phyloP scores from a whole-genome alignment of 2,329 filamentous ascomycete species.

The Exserohilum rostratum region DNA sequence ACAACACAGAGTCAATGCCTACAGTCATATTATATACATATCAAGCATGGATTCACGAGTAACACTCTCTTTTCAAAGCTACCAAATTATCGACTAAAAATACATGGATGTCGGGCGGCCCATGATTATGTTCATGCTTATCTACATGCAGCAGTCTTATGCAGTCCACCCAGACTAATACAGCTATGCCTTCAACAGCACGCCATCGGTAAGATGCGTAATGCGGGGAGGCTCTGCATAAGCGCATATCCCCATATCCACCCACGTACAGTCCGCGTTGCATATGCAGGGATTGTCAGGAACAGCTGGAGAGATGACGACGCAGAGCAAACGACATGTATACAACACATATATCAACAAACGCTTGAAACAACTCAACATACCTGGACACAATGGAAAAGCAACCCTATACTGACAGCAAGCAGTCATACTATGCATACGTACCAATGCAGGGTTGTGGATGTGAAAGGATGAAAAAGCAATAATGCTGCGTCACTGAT shows the following conservation, averaged over 20 bases:
- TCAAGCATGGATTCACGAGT: too few relatives aligned
- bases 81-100: too few relatives aligned
- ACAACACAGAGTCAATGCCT: too few relatives aligned
- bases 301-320: background rate
- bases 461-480: too few relatives aligned
- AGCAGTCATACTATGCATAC: too few relatives aligned
- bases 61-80: too few relatives aligned
- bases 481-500: too few relatives aligned
- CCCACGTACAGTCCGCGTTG: background rate
- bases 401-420: too few relatives aligned
- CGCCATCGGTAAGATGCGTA: background rate
- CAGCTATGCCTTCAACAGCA: background rate
- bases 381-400: too few relatives aligned
- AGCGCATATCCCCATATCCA: background rate
- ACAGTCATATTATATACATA: too few relatives aligned
- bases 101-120: background rate
- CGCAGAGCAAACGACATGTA: background rate
- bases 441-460: too few relatives aligned
- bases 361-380: too few relatives aligned
- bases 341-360: background rate
- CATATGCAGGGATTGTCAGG: background rate
- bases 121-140: background rate
- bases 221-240: background rate
- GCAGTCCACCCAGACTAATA: background rate
- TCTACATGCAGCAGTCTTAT: background rate